Conservation (phyloP, 306 rosid species). For the Acacia acuminata region DNA sequence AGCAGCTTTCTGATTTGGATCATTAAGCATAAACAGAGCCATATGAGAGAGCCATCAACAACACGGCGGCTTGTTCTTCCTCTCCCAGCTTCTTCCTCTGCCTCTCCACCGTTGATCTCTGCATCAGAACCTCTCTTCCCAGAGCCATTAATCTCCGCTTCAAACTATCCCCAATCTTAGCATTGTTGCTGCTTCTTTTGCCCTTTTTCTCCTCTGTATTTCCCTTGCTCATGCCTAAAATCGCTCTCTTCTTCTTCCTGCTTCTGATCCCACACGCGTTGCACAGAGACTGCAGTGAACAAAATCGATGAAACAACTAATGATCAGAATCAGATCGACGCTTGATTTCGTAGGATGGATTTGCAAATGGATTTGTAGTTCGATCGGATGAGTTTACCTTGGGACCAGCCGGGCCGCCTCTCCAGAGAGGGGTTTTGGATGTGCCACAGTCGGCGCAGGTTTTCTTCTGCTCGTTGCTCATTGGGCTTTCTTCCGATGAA, state of each 20-base stretch:
- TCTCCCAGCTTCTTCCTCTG: slow-evolving; percentile 77
- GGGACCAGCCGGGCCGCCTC: slow-evolving; percentile 98
- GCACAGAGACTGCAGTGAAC: slow-evolving; percentile 65
- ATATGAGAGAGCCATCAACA: slow-evolving; percentile 88
- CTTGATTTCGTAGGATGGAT: background rate
- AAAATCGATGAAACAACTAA: too few relatives aligned
- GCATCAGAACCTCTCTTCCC: slow-evolving; percentile 84
- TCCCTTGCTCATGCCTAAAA: slow-evolving; percentile 69
- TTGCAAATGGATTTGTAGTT: background rate
- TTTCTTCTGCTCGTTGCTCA: slow-evolving; percentile 53
- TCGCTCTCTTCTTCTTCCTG: slow-evolving; percentile 91
- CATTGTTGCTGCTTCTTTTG: slow-evolving; percentile 37
- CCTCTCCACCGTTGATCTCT: slow-evolving; percentile 67
- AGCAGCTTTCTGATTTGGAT: background rate
- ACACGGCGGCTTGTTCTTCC: slow-evolving; percentile 91
- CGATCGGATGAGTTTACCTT: slow-evolving; percentile 50
- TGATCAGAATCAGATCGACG: slow-evolving; percentile 20
- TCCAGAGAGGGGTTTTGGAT: slow-evolving; percentile 89
- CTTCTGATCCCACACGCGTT: slow-evolving; percentile 99
- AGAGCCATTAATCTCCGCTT: slow-evolving; percentile 62
- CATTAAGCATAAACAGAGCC: slow-evolving; percentile 77
- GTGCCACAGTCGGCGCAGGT: slow-evolving; percentile 97
- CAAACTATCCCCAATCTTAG: slow-evolving; percentile 52
- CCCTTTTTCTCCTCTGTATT: slow-evolving; percentile 48
- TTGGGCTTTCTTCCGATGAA: slow-evolving; percentile 53